phyloP scores from a whole-genome alignment of 2,329 filamentous ascomycete species.

The Neonectria punicea region DNA sequence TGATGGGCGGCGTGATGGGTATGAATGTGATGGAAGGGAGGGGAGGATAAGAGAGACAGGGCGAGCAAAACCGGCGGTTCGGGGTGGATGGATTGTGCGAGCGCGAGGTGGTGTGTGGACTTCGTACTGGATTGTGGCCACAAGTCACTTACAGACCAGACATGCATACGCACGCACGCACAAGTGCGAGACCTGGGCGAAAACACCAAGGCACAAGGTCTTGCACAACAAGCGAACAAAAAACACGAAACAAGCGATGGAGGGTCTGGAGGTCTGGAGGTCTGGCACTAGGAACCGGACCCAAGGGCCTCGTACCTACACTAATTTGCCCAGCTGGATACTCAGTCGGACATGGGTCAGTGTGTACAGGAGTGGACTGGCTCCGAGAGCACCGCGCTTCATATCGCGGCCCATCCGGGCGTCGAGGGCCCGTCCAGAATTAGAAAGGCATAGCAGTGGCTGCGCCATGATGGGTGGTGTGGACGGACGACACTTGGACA shows the following conservation, averaged over 20 bases:
- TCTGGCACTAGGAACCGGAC: background rate
- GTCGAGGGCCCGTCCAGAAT: constrained; percentile 47
- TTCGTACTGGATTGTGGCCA: constrained; percentile 19
- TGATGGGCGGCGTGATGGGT: constrained; percentile 27
- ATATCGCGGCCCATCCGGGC: constrained; percentile 45
- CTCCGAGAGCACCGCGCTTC: constrained; percentile 36
- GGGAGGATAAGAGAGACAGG: background rate
- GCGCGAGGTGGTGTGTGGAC: constrained; percentile 9
- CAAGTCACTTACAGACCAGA: constrained; percentile 16
- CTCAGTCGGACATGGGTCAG: constrained; percentile 43
- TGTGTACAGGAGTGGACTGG: constrained; percentile 33
- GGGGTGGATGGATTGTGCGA: constrained; percentile 4
- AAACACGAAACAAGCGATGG: constrained; percentile 21
- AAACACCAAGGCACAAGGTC: constrained; percentile 13
- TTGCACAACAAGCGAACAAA: constrained; percentile 21
- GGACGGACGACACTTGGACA: constrained; percentile 25
- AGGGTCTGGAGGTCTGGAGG: background rate
- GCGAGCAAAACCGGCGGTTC: background rate
- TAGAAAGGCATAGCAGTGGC: constrained; percentile 47
- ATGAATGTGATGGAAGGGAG: constrained; percentile 1
- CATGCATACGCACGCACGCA: constrained; percentile 19
- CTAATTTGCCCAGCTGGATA: constrained; percentile 43
- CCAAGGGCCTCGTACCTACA: constrained; percentile 30
- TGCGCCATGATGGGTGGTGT: constrained; percentile 48
- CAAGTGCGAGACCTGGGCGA: constrained; percentile 15